Conservation (phyloP, 2,329 filamentous ascomycete species). For the Cercospora beticola region DNA sequence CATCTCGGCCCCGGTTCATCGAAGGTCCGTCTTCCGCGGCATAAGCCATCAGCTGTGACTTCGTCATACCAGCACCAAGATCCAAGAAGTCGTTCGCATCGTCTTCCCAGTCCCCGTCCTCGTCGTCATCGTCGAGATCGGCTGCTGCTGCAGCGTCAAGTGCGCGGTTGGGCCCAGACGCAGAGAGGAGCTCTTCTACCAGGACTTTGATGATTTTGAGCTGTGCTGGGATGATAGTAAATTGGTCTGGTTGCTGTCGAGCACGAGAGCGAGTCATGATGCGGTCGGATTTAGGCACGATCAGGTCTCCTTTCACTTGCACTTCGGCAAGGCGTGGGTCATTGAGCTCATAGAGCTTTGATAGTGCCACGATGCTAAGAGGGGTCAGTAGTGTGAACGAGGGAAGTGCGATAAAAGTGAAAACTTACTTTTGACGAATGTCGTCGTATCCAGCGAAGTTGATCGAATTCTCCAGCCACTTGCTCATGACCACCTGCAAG, state of each 20-base stretch:
- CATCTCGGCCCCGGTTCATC: slow-evolving; percentile 68
- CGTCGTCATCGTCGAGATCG: slow-evolving; percentile 64
- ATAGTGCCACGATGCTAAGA: slow-evolving; percentile 82
- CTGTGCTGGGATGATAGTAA: slow-evolving; percentile 79
- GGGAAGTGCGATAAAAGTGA: too few species aligned
- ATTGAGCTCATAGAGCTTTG: slow-evolving; percentile 84
- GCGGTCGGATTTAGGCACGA: slow-evolving; percentile 72
- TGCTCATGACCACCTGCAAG: slow-evolving; percentile 83
- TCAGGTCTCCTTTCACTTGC: slow-evolving; percentile 86
- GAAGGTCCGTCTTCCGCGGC: slow-evolving; percentile 54
- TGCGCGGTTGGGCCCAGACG: slow-evolving; percentile 56
- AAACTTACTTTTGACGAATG: slow-evolving; percentile 87
- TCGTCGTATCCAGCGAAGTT: slow-evolving; percentile 98
- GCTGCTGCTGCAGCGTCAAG: slow-evolving; percentile 60
- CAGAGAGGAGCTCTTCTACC: slow-evolving; percentile 84
- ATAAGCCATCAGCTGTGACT: slow-evolving; percentile 77
- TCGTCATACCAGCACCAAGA: slow-evolving; percentile 58
- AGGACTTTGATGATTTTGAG: slow-evolving; percentile 97
- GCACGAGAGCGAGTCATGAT: slow-evolving; percentile 95
- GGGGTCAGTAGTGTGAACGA: slow-evolving; percentile 12
- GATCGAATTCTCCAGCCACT: slow-evolving; percentile 96
- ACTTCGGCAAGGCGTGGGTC: slow-evolving; percentile 77
- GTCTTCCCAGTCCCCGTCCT: slow-evolving; percentile 79
- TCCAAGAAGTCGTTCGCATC: slow-evolving; percentile 71
- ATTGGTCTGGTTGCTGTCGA: slow-evolving; percentile 84